Conservation (phyloP, 2,329 filamentous ascomycete genomes). For the Didymella keratinophila region DNA sequence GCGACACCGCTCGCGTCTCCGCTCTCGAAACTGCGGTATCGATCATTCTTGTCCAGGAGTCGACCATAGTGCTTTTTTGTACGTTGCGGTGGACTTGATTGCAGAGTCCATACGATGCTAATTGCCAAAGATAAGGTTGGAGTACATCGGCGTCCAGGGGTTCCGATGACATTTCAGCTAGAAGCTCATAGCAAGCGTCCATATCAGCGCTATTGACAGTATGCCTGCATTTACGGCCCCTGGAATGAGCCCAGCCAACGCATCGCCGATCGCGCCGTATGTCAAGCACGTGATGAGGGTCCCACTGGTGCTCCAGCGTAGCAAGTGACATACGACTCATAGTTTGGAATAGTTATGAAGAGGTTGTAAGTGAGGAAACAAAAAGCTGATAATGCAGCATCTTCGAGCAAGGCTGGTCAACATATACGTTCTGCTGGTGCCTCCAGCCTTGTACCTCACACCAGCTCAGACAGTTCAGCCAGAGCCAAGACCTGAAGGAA, state of each 20-base stretch:
- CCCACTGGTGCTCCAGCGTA: conserved; percentile 15
- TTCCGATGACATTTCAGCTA: conserved; percentile 14
- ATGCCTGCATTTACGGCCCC: conserved; percentile 19
- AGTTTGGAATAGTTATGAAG: neutral
- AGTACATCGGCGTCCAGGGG: conserved; percentile 21
- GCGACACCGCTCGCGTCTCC: neutral
- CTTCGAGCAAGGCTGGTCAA: neutral
- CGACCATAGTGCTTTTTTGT: conserved; percentile 10
- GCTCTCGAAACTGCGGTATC: neutral
- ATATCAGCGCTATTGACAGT: conserved; percentile 8
- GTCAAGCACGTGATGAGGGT: conserved; percentile 19
- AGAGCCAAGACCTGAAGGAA: too few species aligned
- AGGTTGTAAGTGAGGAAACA: too few species aligned
- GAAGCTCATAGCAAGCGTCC: neutral
- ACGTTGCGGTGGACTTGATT: neutral
- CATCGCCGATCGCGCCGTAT: conserved; percentile 21
- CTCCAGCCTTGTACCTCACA: neutral
- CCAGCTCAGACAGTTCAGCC: too few species aligned
- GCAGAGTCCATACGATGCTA: conserved; percentile 24
- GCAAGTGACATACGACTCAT: neutral
- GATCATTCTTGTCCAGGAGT: conserved; percentile 12
- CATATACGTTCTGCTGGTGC: conserved; percentile 1
- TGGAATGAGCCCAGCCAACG: conserved; percentile 21
- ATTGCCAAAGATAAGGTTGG: conserved; percentile 6
- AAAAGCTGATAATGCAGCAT: neutral